A percentile compares a stretch with the other conserved stretches of the same genome.
Evolutionary conservation across 1,139 yeast species (phyloP).

Genomic region (Saccharomyces hybrid): DNA sequence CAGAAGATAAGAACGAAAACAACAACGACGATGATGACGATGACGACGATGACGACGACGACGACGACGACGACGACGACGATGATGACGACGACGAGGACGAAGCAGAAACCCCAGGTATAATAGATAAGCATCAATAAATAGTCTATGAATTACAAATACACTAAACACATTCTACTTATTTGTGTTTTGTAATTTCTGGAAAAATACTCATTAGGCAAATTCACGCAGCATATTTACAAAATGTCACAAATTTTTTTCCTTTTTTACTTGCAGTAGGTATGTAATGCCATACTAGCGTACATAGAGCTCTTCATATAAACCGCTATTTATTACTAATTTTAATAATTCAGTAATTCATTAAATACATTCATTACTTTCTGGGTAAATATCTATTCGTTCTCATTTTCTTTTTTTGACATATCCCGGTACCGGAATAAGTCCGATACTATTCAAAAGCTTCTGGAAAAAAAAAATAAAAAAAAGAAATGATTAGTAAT

Average conservation of each 20-base stretch:
- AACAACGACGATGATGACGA: conserved; percentile 36
- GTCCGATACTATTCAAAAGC: conserved; percentile 4
- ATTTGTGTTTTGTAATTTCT: neutral
- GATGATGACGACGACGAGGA: conserved; percentile 28
- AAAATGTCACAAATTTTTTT: neutral
- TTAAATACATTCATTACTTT: neutral
- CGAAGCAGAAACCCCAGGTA: neutral
- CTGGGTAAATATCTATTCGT: neutral
- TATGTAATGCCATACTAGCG: neutral
- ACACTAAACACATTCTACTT: neutral
- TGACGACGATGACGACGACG: conserved; percentile 40
- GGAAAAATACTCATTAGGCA: neutral
- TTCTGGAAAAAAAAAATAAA: conserved; percentile 4
- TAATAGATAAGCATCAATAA: neutral
- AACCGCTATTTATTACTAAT: neutral
- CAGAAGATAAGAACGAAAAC: conserved; percentile 33
- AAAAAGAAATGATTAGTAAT: neutral
- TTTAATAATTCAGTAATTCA: neutral
- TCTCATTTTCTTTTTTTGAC: neutral
- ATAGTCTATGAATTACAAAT: neutral
- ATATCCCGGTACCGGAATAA: neutral
- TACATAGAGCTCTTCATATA: neutral
- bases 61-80: conserved; percentile 36
- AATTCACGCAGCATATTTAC: neutral
- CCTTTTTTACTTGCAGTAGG: neutral